Conservation (phyloP, 331 rosid genomes). For the Malus hybrid region DNA sequence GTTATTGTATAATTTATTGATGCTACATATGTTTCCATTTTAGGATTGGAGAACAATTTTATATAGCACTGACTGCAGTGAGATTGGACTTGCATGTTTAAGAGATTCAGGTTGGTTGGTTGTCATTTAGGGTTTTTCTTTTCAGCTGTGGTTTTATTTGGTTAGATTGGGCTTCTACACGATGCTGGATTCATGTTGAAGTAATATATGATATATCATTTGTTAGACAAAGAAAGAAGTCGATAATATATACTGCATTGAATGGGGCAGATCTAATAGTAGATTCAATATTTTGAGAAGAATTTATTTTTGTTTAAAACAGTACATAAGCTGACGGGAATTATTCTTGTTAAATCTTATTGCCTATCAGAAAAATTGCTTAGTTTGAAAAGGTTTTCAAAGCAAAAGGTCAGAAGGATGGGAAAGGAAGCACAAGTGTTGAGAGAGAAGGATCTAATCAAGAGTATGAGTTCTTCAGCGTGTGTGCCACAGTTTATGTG, state of each 20-base stretch:
- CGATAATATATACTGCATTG: background rate
- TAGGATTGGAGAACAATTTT: slow-evolving; percentile 81
- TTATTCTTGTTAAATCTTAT: slow-evolving; percentile 14
- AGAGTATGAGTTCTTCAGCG: slow-evolving; percentile 50
- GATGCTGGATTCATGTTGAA: background rate
- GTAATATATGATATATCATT: background rate
- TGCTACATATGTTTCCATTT: background rate
- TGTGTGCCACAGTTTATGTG: slow-evolving; percentile 73
- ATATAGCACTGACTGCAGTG: slow-evolving; percentile 79
- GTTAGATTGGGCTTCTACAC: background rate
- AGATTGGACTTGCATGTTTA: slow-evolving; percentile 62
- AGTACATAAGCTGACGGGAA: slow-evolving; percentile 26
- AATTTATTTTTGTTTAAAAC: slow-evolving; percentile 3
- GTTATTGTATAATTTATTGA: slow-evolving; percentile 8
- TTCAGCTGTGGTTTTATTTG: slow-evolving; percentile 1
- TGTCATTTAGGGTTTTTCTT: background rate
- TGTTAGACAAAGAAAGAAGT: background rate
- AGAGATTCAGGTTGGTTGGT: slow-evolving; percentile 63
- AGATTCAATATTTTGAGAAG: slow-evolving; percentile 11
- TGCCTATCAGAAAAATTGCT: slow-evolving; percentile 58
- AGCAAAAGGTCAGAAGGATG: slow-evolving; percentile 62
- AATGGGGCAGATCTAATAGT: background rate
- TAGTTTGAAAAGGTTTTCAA: slow-evolving; percentile 79
- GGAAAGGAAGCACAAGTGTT: slow-evolving; percentile 80
- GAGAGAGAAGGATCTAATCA: slow-evolving; percentile 76